These are phyloP conservation scores for Aspergillus avenaceus DNA, from an alignment of 495 filamentous ascomycete genomes.

Conservation along the genomic window DNA sequence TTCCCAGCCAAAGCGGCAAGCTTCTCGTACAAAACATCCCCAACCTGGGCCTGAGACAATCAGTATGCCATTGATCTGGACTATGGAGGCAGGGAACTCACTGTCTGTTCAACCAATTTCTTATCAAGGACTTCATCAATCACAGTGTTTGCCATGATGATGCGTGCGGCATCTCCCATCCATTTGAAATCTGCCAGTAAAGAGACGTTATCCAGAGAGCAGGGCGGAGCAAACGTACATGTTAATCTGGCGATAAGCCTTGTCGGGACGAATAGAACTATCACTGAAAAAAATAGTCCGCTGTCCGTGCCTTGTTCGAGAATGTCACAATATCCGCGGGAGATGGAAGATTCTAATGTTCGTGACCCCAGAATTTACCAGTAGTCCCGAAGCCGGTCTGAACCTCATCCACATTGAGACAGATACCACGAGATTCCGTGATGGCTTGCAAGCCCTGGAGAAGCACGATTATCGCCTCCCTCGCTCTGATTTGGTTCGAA, in stretches of 20 bases:
- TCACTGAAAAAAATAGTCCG: slow-evolving; percentile 84
- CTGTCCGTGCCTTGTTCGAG: slow-evolving; percentile 85
- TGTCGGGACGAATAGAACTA: slow-evolving; percentile 68
- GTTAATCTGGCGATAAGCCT: slow-evolving; percentile 88
- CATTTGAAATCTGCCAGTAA: slow-evolving; percentile 34
- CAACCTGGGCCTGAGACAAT: slow-evolving; percentile 41
- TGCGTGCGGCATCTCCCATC: slow-evolving; percentile 85
- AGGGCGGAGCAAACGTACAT: slow-evolving; percentile 32
- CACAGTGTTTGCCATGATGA: slow-evolving; percentile 75
- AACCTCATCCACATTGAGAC: slow-evolving; percentile 86
- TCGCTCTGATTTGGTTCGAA: slow-evolving; percentile 86
- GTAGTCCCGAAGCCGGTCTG: slow-evolving; percentile 71
- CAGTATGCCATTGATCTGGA: neutral
- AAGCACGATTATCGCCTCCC: slow-evolving; percentile 87
- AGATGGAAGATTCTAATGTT: slow-evolving; percentile 72
- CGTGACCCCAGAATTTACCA: slow-evolving; percentile 88
- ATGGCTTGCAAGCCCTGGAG: slow-evolving; percentile 68
- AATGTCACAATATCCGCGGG: slow-evolving; percentile 91
- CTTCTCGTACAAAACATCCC: slow-evolving; percentile 63
- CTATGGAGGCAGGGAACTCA: neutral
- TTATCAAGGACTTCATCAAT: slow-evolving; percentile 69
- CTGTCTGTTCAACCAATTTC: slow-evolving; percentile 68
- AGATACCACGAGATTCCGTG: slow-evolving; percentile 65
- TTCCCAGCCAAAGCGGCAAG: slow-evolving; percentile 55
- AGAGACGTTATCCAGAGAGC: neutral